Conservation (phyloP, 2,329 filamentous ascomycete genomes). For the Lasiodiplodia sp. region DNA sequence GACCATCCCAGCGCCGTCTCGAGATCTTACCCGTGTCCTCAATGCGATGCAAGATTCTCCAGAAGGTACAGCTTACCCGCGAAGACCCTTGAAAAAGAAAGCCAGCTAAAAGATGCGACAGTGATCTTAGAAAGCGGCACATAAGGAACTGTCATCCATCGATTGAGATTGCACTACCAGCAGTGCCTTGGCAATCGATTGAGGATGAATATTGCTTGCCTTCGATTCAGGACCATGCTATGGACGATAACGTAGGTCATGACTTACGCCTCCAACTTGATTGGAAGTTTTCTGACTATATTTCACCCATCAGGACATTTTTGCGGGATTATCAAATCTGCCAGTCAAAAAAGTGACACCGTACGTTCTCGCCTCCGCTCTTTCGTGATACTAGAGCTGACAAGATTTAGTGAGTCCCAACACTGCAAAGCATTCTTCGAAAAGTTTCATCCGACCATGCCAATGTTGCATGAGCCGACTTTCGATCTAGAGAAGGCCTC, state of each 20-base stretch:
- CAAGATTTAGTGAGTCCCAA: neutral
- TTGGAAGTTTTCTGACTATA: neutral
- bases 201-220: slow-evolving; percentile 7
- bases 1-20: slow-evolving; percentile 8
- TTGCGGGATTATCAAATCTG: neutral
- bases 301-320: neutral
- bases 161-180: neutral
- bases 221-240: neutral
- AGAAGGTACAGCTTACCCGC: neutral
- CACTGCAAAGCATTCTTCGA: neutral
- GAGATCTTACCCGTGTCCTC: slow-evolving; percentile 6
- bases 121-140: slow-evolving; percentile 6
- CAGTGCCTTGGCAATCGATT: neutral
- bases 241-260: neutral
- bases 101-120: neutral
- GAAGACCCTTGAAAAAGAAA: fast-evolving
- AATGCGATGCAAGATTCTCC: slow-evolving; percentile 12
- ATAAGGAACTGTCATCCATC: slow-evolving; percentile 9
- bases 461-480: neutral
- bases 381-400: too few relatives aligned
- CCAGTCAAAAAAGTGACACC: neutral
- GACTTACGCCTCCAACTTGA: neutral
- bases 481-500: neutral
- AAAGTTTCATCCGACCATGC: slow-evolving; percentile 10
- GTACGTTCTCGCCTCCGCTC: neutral